A percentile compares a stretch with the other conserved stretches of the same genome.
phyloP scores from a whole-genome alignment of 805 yeast species.

The Candida vaughaniae region DNA sequence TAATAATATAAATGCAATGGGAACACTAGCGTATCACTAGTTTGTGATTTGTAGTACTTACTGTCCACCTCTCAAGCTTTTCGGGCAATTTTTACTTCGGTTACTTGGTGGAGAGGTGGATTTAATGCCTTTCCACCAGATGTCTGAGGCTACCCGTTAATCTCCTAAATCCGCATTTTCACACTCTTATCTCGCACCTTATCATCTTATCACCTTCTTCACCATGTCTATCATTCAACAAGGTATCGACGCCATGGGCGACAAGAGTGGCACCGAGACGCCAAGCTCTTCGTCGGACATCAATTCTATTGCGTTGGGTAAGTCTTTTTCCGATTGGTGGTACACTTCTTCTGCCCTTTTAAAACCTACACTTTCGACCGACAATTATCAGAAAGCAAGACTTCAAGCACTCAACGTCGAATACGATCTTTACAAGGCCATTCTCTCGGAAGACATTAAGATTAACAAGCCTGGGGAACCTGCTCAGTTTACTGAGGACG shows the following conservation, averaged over 20 bases:
- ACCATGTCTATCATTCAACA: constrained; percentile 9
- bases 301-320: constrained; percentile 21
- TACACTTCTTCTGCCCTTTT: constrained; percentile 21
- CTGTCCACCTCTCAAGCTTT: too few species aligned
- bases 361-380: constrained; percentile 14
- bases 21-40: too few species aligned
- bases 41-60: too few species aligned
- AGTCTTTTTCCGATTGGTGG: constrained; percentile 42
- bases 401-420: constrained; percentile 28
- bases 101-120: too few species aligned
- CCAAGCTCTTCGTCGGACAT: neutral
- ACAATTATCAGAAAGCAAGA: constrained; percentile 18
- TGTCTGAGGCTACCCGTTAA: too few species aligned
- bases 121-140: too few species aligned
- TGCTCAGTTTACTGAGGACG: constrained; percentile 1
- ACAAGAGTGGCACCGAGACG: constrained; percentile 10
- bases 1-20: too few species aligned
- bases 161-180: too few species aligned
- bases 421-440: constrained; percentile 32
- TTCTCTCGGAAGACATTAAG: constrained; percentile 29
- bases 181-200: neutral
- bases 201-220: neutral
- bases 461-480: constrained; percentile 20
- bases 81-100: too few species aligned
- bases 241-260: constrained; percentile 27